Conservation (phyloP, 2,329 filamentous ascomycete species). For the Fulvia fulva region DNA sequence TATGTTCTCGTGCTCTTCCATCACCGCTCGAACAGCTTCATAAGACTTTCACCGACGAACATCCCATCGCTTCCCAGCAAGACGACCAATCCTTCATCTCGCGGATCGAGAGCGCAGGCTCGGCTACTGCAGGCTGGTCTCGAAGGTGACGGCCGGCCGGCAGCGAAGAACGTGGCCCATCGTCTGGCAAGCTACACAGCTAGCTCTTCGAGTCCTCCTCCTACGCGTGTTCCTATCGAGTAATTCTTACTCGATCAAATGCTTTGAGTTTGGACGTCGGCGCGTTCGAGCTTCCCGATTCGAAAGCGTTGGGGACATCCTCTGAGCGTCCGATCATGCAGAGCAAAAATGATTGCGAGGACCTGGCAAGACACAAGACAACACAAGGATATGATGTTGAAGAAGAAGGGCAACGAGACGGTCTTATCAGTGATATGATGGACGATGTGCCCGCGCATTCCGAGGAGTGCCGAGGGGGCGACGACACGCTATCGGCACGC, state of each 20-base stretch:
- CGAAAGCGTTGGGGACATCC: not conserved
- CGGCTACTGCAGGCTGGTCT: no score
- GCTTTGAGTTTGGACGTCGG: slow-evolving; percentile 2
- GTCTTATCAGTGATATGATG: not conserved
- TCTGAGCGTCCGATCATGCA: not conserved
- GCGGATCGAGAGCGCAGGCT: not conserved
- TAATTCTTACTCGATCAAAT: slow-evolving; percentile 22
- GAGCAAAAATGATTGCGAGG: not conserved
- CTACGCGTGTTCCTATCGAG: slow-evolving; percentile 12
- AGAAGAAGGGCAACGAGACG: not conserved
- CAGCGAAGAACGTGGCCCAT: not conserved
- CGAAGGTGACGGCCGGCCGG: not conserved
- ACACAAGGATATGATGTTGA: not conserved
- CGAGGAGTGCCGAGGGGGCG: not conserved
- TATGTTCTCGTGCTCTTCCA: no score
- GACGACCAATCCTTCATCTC: not conserved
- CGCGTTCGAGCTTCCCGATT: not conserved
- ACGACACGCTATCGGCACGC: not conserved
- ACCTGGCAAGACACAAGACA: not conserved
- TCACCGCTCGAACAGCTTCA: not conserved
- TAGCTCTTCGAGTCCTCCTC: not conserved
- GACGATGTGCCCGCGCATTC: not conserved
- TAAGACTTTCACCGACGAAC: not conserved
- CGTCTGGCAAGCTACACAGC: not conserved
- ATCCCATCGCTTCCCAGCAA: not conserved